Conservation (phyloP, 768 basidiomycete genomes). For the Podaxis carcinomalis region DNA sequence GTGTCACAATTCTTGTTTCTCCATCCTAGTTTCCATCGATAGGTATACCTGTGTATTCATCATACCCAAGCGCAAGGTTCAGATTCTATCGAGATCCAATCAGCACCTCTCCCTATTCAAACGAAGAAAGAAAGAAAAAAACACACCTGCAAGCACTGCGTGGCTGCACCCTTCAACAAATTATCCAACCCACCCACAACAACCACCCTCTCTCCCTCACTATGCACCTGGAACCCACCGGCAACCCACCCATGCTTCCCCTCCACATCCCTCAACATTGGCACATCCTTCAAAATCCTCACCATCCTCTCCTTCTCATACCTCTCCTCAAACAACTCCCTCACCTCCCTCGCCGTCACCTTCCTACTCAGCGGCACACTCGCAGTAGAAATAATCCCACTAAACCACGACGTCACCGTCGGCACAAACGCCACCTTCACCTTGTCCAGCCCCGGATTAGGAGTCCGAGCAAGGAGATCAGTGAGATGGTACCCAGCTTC, state of each 20-base stretch:
- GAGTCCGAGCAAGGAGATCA: conserved; percentile 38
- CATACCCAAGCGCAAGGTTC: conserved; percentile 84
- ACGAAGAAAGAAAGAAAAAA: background rate
- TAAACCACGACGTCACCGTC: conserved; percentile 89
- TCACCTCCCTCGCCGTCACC: conserved; percentile 70
- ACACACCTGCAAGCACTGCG: conserved; percentile 93
- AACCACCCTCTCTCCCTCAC: conserved; percentile 84
- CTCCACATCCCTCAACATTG: conserved; percentile 70
- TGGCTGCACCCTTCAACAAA: conserved; percentile 95
- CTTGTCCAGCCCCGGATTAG: conserved; percentile 6
- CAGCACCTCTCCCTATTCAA: background rate
- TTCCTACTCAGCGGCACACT: conserved; percentile 72
- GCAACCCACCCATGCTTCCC: conserved; percentile 85
- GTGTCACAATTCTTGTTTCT: too few relatives aligned
- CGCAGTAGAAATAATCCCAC: conserved; percentile 86
- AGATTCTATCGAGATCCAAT: conserved; percentile 54
- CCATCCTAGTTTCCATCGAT: conserved; percentile 14
- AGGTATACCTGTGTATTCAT: conserved; percentile 80
- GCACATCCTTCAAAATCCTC: conserved; percentile 62
- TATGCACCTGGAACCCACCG: conserved; percentile 93
- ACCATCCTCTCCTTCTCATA: conserved; percentile 77
- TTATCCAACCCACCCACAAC: conserved; percentile 97
- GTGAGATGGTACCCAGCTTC: conserved; percentile 88
- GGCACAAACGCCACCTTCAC: conserved; percentile 83
- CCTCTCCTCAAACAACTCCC: conserved; percentile 67